These are phyloP conservation scores for Wallacemonas sp. DNA, from an alignment of 208 protist species.

Conservation along the genomic window DNA sequence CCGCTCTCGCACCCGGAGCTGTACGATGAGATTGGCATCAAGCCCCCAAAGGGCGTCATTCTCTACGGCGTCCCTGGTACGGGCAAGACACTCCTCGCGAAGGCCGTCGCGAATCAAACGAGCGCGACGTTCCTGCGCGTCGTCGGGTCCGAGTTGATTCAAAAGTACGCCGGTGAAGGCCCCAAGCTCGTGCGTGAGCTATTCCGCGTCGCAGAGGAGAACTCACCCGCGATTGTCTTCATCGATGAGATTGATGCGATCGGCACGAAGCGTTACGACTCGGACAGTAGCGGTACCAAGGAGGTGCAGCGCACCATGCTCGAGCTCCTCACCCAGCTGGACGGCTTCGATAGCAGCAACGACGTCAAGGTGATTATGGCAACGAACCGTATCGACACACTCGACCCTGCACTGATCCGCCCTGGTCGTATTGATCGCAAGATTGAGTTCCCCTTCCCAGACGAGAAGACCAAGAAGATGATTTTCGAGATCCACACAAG, in stretches of 20 bases:
- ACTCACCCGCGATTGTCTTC: slow-evolving; percentile 99
- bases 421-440: slow-evolving; percentile 99
- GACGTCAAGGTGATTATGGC: slow-evolving; percentile 99
- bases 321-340: slow-evolving; percentile 99
- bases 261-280: slow-evolving; percentile 99
- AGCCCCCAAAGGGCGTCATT: slow-evolving; percentile 99
- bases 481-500: slow-evolving; percentile 99
- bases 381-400: slow-evolving; percentile 99
- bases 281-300: slow-evolving; percentile 97
- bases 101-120: slow-evolving; percentile 99
- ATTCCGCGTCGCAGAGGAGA: slow-evolving; percentile 99
- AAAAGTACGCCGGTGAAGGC: slow-evolving; percentile 99
- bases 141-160: slow-evolving; percentile 99
- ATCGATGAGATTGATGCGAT: slow-evolving; percentile 99
- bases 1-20: slow-evolving; percentile 99
- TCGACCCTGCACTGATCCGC: slow-evolving; percentile 99
- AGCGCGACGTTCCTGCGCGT: slow-evolving; percentile 99
- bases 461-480: slow-evolving; percentile 98
- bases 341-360: slow-evolving; percentile 99
- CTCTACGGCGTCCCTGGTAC: slow-evolving; percentile 99
- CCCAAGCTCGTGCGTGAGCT: slow-evolving; percentile 99
- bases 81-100: slow-evolving; percentile 99
- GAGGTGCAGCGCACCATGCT: slow-evolving; percentile 99
- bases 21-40: slow-evolving; percentile 99
- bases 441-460: slow-evolving; percentile 99